These are phyloP conservation scores for Globisporangium paroecandrum DNA, from an alignment of 352 stramenopile species.

Conservation along the genomic window DNA sequence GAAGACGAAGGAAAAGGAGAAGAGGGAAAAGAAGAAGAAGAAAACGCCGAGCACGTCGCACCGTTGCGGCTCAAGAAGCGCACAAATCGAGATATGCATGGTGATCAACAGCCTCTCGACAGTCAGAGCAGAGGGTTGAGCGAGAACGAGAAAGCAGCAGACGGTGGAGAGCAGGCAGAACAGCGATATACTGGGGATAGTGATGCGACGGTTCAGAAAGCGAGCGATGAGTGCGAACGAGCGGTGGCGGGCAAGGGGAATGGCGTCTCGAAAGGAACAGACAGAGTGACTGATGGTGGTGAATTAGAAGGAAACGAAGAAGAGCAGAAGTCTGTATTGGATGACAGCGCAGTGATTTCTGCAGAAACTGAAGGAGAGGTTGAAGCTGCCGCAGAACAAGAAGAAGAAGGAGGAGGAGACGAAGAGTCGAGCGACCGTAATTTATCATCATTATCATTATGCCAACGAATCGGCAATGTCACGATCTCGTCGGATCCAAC, in stretches of 20 bases:
- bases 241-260: neutral
- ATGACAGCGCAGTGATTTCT: neutral
- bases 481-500: conserved; percentile 51
- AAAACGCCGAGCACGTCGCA: conserved; percentile 1
- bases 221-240: conserved; percentile 6
- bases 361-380: neutral
- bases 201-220: conserved; percentile 5
- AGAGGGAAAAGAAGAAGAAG: conserved; percentile 8
- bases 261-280: neutral
- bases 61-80: conserved; percentile 11
- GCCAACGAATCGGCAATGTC: conserved; percentile 73
- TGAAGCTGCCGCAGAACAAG: neutral
- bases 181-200: neutral
- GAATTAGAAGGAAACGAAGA: neutral
- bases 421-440: conserved; percentile 15
- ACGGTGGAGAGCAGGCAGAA: neutral
- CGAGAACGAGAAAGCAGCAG: neutral
- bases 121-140: too few relatives aligned
- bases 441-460: conserved; percentile 59
- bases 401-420: neutral
- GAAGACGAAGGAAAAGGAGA: conserved; percentile 8
- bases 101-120: neutral
- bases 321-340: neutral
- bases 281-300: neutral
- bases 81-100: conserved; percentile 8